These are phyloP conservation scores for Apiospora phragmitis DNA, from an alignment of 2,329 filamentous ascomycete species.

Conservation along the genomic window DNA sequence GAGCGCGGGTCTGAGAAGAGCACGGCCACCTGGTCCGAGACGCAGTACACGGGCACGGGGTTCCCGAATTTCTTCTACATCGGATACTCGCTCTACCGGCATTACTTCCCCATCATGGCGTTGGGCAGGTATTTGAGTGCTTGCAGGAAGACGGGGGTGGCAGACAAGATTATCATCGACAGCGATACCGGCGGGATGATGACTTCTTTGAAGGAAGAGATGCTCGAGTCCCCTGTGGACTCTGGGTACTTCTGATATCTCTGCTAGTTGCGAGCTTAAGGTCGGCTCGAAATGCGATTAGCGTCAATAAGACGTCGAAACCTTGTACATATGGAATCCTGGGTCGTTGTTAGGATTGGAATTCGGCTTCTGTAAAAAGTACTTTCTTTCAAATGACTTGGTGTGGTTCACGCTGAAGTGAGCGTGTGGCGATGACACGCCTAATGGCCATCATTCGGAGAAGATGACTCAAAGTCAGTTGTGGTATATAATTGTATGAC, in stretches of 20 bases:
- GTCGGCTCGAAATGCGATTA: background rate
- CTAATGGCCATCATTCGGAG: too few species aligned
- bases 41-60: slow-evolving; percentile 9
- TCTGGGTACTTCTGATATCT: background rate
- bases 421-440: too few species aligned
- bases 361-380: too few species aligned
- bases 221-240: background rate
- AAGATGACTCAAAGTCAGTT: too few species aligned
- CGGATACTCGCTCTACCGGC: slow-evolving; percentile 8
- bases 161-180: background rate
- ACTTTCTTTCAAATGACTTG: too few species aligned
- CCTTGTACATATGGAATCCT: background rate
- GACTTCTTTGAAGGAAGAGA: background rate
- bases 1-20: slow-evolving; percentile 9
- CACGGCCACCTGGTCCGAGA: slow-evolving; percentile 7
- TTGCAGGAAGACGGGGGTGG: background rate
- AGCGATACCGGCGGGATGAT: background rate
- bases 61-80: slow-evolving; percentile 11
- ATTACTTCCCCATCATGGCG: slow-evolving; percentile 10
- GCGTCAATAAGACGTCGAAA: background rate
- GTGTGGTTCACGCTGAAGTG: too few species aligned
- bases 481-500: too few species aligned
- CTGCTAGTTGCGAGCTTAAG: background rate
- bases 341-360: too few species aligned
- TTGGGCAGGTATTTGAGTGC: background rate